These are phyloP conservation scores for Neonectria faginata DNA, from an alignment of 2,329 filamentous ascomycete species.

Conservation along the genomic window DNA sequence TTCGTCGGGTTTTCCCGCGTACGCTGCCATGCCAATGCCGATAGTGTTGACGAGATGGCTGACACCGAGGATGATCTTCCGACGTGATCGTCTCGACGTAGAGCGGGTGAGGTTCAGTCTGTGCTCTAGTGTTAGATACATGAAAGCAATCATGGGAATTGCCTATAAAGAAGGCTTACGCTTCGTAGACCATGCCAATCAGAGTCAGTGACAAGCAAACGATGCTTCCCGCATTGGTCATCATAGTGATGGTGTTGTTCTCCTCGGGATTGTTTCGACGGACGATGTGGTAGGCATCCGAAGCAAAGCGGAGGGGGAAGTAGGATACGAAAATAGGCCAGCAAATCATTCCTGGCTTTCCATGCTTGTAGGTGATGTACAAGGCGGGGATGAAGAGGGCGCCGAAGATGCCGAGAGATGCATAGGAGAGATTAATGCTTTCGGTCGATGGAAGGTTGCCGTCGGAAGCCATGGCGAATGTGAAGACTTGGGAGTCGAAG, in stretches of 20 bases:
- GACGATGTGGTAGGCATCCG: constrained; percentile 43
- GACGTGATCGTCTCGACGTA: constrained; percentile 17
- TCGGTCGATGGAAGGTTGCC: constrained; percentile 8
- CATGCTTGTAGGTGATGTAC: constrained; percentile 46
- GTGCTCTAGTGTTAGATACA: neutral
- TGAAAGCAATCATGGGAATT: neutral
- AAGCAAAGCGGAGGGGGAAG: constrained; percentile 39
- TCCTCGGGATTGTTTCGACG: constrained; percentile 36
- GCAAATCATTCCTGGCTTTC: constrained; percentile 47
- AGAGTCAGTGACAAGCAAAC: constrained; percentile 43
- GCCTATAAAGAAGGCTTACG: constrained; percentile 30
- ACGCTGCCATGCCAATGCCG: constrained; percentile 29
- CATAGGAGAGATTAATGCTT: constrained; percentile 34
- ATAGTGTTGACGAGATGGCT: constrained; percentile 26
- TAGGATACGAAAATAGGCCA: constrained; percentile 46
- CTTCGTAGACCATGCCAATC: constrained; percentile 46
- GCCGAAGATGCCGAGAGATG: constrained; percentile 39
- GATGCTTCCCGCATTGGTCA: constrained; percentile 46
- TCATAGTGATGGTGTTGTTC: constrained; percentile 40
- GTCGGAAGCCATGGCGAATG: neutral
- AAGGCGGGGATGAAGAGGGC: constrained; percentile 33
- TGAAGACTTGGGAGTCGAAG: too few relatives aligned
- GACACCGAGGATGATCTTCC: constrained; percentile 23
- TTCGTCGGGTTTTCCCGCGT: constrained; percentile 14
- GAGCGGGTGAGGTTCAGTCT: constrained; percentile 12